Conservation (phyloP, 148 eudicot species). For the Heliamphora exappendiculata region DNA sequence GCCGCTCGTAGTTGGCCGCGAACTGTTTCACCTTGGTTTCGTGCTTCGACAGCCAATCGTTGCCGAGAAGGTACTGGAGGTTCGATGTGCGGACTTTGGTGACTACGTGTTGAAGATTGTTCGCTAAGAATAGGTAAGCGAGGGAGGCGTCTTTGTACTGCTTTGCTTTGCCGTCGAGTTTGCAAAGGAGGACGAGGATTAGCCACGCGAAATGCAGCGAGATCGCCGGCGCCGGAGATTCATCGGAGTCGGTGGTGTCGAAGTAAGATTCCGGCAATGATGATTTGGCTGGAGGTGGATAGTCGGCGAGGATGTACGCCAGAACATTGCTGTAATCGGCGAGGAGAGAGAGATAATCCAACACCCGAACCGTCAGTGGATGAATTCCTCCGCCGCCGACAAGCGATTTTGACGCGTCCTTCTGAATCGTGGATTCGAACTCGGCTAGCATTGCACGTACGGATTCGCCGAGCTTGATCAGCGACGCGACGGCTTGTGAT, state of each 20-base stretch:
- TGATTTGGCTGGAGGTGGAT: conserved; percentile 23
- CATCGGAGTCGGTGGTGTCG: conserved; percentile 27
- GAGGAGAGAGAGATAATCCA: conserved; percentile 40
- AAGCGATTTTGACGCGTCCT: conserved; percentile 37
- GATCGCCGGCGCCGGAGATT: conserved; percentile 18
- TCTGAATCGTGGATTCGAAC: conserved; percentile 45
- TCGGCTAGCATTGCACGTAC: conserved; percentile 31
- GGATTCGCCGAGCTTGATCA: conserved; percentile 35
- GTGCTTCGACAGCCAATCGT: conserved; percentile 60
- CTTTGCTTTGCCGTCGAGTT: conserved; percentile 57
- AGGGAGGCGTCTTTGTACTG: conserved; percentile 57
- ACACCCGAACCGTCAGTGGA: conserved; percentile 46
- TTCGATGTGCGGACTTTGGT: conserved; percentile 43
- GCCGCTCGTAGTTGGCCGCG: conserved; percentile 52
- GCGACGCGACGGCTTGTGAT: conserved; percentile 29
- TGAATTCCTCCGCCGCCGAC: conserved; percentile 52
- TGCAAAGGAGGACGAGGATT: conserved; percentile 51
- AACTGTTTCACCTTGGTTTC: conserved; percentile 47
- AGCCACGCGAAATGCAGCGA: conserved; percentile 57
- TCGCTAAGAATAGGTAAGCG: conserved; percentile 65
- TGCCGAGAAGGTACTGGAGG: conserved; percentile 43
- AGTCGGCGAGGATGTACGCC: conserved; percentile 40
- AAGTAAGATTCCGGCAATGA: conserved; percentile 44
- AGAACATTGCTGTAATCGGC: conserved; percentile 39
- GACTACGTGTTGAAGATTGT: conserved; percentile 58